Percentiles rank a stretch among this genome's conserved stretches.
These are phyloP conservation scores for Epichloe gansuensis DNA, from an alignment of 2,329 filamentous ascomycete species.

Conservation along the genomic window DNA sequence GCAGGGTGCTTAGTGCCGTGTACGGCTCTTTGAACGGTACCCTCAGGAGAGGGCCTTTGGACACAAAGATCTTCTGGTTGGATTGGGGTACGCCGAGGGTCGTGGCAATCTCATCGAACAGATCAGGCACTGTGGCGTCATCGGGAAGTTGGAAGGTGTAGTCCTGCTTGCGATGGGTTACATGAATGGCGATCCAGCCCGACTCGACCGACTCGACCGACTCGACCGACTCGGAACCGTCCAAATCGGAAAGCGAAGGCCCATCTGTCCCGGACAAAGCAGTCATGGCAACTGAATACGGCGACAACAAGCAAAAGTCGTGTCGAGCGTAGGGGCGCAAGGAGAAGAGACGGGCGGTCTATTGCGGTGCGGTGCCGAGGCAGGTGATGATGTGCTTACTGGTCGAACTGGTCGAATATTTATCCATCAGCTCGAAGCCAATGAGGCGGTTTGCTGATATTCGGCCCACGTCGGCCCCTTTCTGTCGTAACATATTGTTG, in stretches of 20 bases:
- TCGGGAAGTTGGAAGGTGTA: slow-evolving; percentile 32
- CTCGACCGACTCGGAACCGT: slow-evolving; percentile 10
- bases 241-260: background rate
- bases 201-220: slow-evolving; percentile 12
- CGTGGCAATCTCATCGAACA: slow-evolving; percentile 45
- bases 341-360: background rate
- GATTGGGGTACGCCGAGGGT: slow-evolving; percentile 44
- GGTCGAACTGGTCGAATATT: too few relatives aligned
- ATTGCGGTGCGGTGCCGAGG: too few relatives aligned
- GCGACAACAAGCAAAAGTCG: background rate
- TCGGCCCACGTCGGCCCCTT: too few relatives aligned
- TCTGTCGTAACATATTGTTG: too few relatives aligned
- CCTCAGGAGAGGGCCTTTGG: slow-evolving; percentile 53
- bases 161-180: slow-evolving; percentile 34
- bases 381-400: too few relatives aligned
- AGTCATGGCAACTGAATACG: background rate
- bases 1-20: slow-evolving; percentile 35
- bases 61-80: slow-evolving; percentile 58
- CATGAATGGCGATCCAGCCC: slow-evolving; percentile 28
- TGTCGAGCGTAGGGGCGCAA: background rate
- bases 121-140: slow-evolving; percentile 41
- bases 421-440: too few relatives aligned
- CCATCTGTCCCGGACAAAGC: background rate
- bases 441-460: too few relatives aligned
- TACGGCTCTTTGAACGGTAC: slow-evolving; percentile 48